phyloP scores from a whole-genome alignment of 148 eudicot genomes.

The Rhododendron griersonianum region DNA sequence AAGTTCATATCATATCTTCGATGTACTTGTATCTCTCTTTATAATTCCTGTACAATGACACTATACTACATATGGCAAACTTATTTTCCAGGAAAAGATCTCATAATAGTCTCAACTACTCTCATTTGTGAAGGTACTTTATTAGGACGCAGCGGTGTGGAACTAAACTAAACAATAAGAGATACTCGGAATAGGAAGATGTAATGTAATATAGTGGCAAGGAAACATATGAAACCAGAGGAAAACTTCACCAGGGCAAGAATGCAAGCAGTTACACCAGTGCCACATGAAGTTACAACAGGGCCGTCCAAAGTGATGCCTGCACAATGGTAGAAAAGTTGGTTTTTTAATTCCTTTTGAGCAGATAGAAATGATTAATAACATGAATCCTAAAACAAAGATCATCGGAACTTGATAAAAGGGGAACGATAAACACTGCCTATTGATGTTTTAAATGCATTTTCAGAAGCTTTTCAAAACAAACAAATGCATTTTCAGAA shows the following conservation, averaged over 20 bases:
- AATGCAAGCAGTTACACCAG: constrained; percentile 94
- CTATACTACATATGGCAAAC: not conserved
- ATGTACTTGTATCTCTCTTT: not conserved
- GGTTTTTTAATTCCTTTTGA: not conserved
- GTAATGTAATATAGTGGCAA: not conserved
- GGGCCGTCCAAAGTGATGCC: constrained; percentile 76
- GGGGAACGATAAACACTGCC: not conserved
- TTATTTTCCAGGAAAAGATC: not conserved
- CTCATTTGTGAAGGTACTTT: not conserved
- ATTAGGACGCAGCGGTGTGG: not conserved
- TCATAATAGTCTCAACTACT: not conserved
- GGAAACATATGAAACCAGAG: not conserved
- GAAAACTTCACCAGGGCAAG: constrained; percentile 64
- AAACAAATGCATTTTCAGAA: not conserved
- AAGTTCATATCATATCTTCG: not conserved
- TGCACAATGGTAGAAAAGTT: constrained; percentile 19
- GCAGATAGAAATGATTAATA: not conserved
- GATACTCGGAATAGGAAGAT: not conserved
- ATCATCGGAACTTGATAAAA: not conserved
- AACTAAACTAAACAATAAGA: not conserved
- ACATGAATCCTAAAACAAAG: not conserved
- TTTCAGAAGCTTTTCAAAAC: not conserved
- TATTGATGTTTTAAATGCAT: not conserved
- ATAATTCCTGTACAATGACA: not conserved
- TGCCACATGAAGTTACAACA: constrained; percentile 75